Evolutionary conservation across 345 rosid species (phyloP), one percentile per base, ranked within the genome.

Genomic region (Eucalyptus urophylla): DNA sequence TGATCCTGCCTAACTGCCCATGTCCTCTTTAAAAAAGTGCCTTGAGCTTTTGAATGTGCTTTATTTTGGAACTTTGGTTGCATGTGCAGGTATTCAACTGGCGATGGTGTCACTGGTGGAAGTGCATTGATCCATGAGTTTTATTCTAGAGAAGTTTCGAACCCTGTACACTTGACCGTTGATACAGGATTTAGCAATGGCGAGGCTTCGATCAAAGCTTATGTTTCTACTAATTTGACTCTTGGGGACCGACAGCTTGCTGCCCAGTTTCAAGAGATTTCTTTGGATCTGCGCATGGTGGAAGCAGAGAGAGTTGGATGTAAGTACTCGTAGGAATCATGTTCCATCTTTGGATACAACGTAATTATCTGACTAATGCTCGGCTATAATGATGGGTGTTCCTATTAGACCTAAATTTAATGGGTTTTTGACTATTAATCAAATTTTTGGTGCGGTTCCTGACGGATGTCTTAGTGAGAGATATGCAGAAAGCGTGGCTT

Each of bases 261-360:
- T 86, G 99, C 98, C 53, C 99, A 97, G 81, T 98, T 98, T 91
- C 99, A 96, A 92, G 99, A 96, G 95, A 94, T 97, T 91, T 98
- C 99, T 88, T 93, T 96, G 89, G 99, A 98, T 95, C 97, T 97
- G 88, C 96, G 97, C 40, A 97, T 96, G 99, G 92, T 94, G 87
- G 99, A 98, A 90, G 99, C 99, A 47, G 99, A 96, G 92, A 95
- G 96, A 89, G 94, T 98, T 87, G 99, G 99, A 94, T 97, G 99
- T 97, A 94, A 89, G 99, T 90, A 87, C 90, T 47, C 80, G 6
- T 85, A 69, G 33, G 14, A n/a, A 76, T n/a, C 67, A 2, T 54
- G 11, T 19, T 3, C 29, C 85, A 76, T 76, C 29, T 37, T 22
- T 40, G 8, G 29, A 76, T 40, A 76, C 47, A 40, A 40, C 0